Conservation (phyloP, 441 rosid species). For the Bruguiera hainesii region DNA sequence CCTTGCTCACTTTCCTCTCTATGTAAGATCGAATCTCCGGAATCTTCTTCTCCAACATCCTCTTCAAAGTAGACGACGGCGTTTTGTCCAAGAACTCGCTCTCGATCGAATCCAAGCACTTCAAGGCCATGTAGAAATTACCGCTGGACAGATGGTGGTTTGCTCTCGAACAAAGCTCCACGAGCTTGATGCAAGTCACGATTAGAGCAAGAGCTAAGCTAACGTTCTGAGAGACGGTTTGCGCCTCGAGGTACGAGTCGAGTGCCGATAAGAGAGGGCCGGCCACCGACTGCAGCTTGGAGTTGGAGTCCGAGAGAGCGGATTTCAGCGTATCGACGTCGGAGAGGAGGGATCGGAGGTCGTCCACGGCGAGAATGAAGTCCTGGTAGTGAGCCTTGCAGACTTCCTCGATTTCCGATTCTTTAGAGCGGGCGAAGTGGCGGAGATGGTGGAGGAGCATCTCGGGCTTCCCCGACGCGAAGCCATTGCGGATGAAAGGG, state of each 20-base stretch:
- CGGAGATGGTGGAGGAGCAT: slow-evolving; percentile 83
- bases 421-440: slow-evolving; percentile 79
- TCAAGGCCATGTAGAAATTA: slow-evolving; percentile 78
- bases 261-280: slow-evolving; percentile 74
- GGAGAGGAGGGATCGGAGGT: slow-evolving; percentile 93
- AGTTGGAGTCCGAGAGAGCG: slow-evolving; percentile 79
- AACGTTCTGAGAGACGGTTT: slow-evolving; percentile 63
- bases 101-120: slow-evolving; percentile 75
- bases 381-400: slow-evolving; percentile 98
- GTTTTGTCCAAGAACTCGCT: slow-evolving; percentile 50
- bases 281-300: slow-evolving; percentile 77
- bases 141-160: slow-evolving; percentile 67
- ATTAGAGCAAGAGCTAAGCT: slow-evolving; percentile 61
- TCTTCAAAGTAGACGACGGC: slow-evolving; percentile 67
- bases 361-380: slow-evolving; percentile 95
- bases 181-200: slow-evolving; percentile 50
- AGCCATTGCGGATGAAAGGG: slow-evolving; percentile 78
- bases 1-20: slow-evolving; percentile 82
- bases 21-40: slow-evolving; percentile 74
- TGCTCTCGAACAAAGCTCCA: slow-evolving; percentile 74
- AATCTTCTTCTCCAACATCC: slow-evolving; percentile 83
- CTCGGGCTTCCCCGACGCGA: slow-evolving; percentile 83
- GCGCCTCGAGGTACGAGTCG: slow-evolving; percentile 73
- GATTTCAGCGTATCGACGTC: slow-evolving; percentile 94
- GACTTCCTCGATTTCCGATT: slow-evolving; percentile 94